A percentile compares a stretch with the other conserved stretches of the same genome.
Conservation (phyloP, 805 yeast genomes). For the Spathaspora arborariae region DNA sequence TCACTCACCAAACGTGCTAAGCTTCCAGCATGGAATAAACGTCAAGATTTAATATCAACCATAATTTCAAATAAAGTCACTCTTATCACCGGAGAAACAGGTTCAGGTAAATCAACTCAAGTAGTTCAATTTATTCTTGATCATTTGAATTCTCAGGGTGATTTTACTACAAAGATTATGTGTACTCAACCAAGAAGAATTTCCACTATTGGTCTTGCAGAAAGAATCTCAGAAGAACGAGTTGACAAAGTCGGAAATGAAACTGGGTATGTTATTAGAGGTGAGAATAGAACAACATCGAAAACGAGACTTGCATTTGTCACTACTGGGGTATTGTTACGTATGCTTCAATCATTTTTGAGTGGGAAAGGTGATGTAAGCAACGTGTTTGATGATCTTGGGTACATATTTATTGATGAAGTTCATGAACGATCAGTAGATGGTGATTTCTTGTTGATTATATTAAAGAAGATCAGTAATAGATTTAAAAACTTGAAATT, state of each 20-base stretch:
- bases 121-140: constrained; percentile 87
- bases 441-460: constrained; percentile 76
- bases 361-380: constrained; percentile 10
- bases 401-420: constrained; percentile 83
- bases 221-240: constrained; percentile 85
- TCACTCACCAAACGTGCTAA: constrained; percentile 43
- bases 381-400: constrained; percentile 48
- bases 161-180: constrained; percentile 56
- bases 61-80: constrained; percentile 62
- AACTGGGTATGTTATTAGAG: constrained; percentile 87
- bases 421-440: constrained; percentile 96
- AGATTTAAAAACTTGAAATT: constrained; percentile 57
- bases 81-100: constrained; percentile 92
- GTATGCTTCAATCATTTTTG: constrained; percentile 69
- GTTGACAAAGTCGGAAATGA: constrained; percentile 62
- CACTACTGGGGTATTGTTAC: constrained; percentile 86
- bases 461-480: constrained; percentile 59
- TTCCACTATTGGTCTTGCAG: constrained; percentile 91
- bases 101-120: constrained; percentile 96
- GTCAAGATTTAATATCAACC: constrained; percentile 49
- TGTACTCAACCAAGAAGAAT: constrained; percentile 97
- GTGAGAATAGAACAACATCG: constrained; percentile 66
- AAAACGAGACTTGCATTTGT: constrained; percentile 78
- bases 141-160: constrained; percentile 45
- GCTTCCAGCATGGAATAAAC: constrained; percentile 84